Evolutionary conservation across 306 rosid genomes (phyloP), one percentile per base, ranked within the genome.

Genomic region (Ziziphus jujuba): DNA sequence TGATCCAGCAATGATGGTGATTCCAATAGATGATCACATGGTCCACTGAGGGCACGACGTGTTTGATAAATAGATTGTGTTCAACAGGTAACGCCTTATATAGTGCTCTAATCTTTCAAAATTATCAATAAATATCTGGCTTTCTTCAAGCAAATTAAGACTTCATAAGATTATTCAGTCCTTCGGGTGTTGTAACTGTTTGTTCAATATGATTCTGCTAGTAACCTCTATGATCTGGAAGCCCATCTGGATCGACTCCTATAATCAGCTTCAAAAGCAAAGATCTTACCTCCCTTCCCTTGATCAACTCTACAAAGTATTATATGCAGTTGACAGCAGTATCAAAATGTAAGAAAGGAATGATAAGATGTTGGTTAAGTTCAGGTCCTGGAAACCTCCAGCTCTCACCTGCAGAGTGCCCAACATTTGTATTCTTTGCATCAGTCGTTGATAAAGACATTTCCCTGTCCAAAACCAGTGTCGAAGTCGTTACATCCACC

Each of bases 21-120:
- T 92, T 61, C 96, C 96, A 25, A 76, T 90, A 71, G 98, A 90
- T 65, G 98, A 92, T 72, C 98, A 87, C 80, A 87, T 92, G 97
- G 91, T 92, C 61, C 98, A 92, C 20, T 76, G 97, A 64, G 97
- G 98, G 45, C 97, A 92, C 24, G 98, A 96, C 64, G 97, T 92
- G 71, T 90, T 92, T 57, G 98, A 92, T 64, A 92, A 96, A 9
- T 93, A 89, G 0, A 56, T 88, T 71, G 66, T 90, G 63, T 66
- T 84, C 28, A 64, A 88, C 9, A 95, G 97, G 98, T 93, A 24
- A 72, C 68, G 68, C 69, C 58, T 48, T 60, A 1, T 23, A 48
- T 16, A n/a, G 7, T 34, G 61, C 43, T 17, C 21, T 65, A 16
- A 40, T 22, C 21, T 22, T 48, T 47, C 34, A n/a, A 14, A 17